A percentile compares a stretch with the other conserved stretches of the same genome.
These are phyloP conservation scores for Ambrosia artemisiifolia DNA, from an alignment of 129 eudicot genomes.

Conservation along the genomic window DNA sequence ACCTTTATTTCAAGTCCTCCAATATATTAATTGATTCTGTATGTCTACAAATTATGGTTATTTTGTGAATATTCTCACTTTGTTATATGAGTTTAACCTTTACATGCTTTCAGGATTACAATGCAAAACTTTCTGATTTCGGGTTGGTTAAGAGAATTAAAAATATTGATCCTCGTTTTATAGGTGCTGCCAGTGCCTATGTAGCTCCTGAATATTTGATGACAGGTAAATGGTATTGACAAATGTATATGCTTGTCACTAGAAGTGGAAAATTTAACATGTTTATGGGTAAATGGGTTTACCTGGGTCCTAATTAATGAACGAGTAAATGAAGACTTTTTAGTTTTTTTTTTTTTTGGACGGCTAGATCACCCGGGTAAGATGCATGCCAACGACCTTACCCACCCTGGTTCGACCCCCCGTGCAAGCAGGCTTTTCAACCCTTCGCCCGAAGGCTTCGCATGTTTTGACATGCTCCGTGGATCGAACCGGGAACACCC, in stretches of 20 bases:
- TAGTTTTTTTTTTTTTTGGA: no score
- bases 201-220: constrained; percentile 1
- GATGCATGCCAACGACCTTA: no score
- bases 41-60: constrained; percentile 18
- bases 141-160: not conserved
- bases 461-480: no score
- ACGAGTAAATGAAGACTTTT: not conserved
- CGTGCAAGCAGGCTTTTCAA: no score
- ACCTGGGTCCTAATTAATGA: not conserved
- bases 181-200: not conserved
- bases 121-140: constrained; percentile 12
- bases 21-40: constrained; percentile 70
- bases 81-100: not conserved
- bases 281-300: not conserved
- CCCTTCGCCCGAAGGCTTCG: no score
- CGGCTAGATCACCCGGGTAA: no score
- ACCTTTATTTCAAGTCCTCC: constrained; percentile 65
- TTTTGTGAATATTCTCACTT: not conserved
- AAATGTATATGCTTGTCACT: no score
- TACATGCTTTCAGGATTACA: not conserved
- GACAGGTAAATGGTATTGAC: not conserved
- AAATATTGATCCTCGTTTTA: no score
- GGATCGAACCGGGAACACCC: no score
- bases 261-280: not conserved
- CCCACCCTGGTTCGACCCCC: no score